Percentiles rank a stretch among this genome's conserved stretches.
phyloP scores from a whole-genome alignment of 139 green algal species.

The Raphidocelis subcapitata region DNA sequence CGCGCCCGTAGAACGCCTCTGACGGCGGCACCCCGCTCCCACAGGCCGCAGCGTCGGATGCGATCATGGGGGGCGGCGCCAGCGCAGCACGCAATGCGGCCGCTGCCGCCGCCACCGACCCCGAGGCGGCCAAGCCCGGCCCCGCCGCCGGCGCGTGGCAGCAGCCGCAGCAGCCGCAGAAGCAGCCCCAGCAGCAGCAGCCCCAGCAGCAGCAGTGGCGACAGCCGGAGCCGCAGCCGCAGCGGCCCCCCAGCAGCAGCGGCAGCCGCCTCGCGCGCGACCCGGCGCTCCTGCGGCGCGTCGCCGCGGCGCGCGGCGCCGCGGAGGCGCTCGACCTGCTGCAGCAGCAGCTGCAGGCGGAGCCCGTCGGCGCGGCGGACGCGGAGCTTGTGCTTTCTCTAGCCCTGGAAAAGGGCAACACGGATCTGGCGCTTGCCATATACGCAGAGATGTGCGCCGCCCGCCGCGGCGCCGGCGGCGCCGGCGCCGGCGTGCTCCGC shows the following conservation, averaged over 20 bases:
- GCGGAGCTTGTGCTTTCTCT: conserved; percentile 30
- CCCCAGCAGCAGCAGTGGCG: not conserved
- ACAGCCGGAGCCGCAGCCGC: no score
- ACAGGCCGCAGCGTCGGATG: no score
- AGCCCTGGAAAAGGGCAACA: conserved; percentile 62
- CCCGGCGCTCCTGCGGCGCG: conserved; percentile 5
- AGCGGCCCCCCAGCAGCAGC: not conserved
- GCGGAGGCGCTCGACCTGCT: conserved; percentile 18
- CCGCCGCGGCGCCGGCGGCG: not conserved
- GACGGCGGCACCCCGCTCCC: no score
- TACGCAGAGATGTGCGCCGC: conserved; percentile 61
- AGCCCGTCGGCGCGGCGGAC: conserved; percentile 16
- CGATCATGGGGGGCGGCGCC: no score
- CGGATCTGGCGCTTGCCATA: conserved; percentile 62
- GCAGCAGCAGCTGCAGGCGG: conserved; percentile 17
- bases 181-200: not conserved
- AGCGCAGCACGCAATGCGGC: no score
- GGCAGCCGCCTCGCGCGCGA: not conserved
- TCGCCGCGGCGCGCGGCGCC: not conserved
- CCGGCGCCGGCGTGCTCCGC: no score
- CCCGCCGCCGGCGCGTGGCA: no score
- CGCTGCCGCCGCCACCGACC: no score
- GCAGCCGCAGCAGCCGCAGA: not conserved
- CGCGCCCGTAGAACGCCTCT: no score
- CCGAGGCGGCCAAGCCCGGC: no score